A percentile compares a stretch with the other conserved stretches of the same genome.
These are phyloP conservation scores for Didymella lethalis DNA, from an alignment of 2,329 filamentous ascomycete genomes.

Conservation along the genomic window DNA sequence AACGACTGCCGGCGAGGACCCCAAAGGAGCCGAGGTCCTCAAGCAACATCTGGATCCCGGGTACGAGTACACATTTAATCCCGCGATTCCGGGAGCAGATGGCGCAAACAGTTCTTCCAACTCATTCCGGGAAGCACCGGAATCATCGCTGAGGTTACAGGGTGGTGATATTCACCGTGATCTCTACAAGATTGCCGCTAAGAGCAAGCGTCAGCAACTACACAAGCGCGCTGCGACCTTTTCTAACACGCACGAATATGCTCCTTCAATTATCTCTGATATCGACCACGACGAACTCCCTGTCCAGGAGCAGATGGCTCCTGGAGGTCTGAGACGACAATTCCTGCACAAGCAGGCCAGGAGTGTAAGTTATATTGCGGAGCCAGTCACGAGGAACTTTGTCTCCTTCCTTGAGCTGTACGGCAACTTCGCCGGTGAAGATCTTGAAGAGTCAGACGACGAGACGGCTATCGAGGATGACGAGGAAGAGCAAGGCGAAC, in stretches of 20 bases:
- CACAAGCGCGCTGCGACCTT: slow-evolving; percentile 72
- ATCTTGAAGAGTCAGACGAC: slow-evolving; percentile 67
- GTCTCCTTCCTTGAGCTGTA: slow-evolving; percentile 79
- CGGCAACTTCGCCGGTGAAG: slow-evolving; percentile 78
- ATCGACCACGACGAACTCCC: slow-evolving; percentile 50
- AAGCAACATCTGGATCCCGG: slow-evolving; percentile 53
- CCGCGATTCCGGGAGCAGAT: slow-evolving; percentile 34
- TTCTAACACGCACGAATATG: slow-evolving; percentile 59
- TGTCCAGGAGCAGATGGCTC: slow-evolving; percentile 56
- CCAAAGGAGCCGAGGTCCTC: slow-evolving; percentile 49
- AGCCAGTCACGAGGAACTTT: slow-evolving; percentile 72
- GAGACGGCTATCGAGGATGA: slow-evolving; percentile 62
- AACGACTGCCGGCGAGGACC: slow-evolving; percentile 38
- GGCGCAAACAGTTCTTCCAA: slow-evolving; percentile 37
- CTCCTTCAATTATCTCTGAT: slow-evolving; percentile 32
- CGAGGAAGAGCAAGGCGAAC: slow-evolving; percentile 63
- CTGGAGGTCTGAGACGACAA: slow-evolving; percentile 64
- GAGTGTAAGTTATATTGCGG: slow-evolving; percentile 53
- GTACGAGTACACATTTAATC: slow-evolving; percentile 54
- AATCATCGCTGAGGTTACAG: slow-evolving; percentile 75
- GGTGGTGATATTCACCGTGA: slow-evolving; percentile 82
- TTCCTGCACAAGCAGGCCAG: slow-evolving; percentile 56
- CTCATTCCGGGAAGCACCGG: slow-evolving; percentile 44
- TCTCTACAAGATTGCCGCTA: slow-evolving; percentile 75
- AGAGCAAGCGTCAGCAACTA: slow-evolving; percentile 55